Evolutionary conservation across 129 eudicot species (phyloP).

Genomic region (Helianthus tuberosus): DNA sequence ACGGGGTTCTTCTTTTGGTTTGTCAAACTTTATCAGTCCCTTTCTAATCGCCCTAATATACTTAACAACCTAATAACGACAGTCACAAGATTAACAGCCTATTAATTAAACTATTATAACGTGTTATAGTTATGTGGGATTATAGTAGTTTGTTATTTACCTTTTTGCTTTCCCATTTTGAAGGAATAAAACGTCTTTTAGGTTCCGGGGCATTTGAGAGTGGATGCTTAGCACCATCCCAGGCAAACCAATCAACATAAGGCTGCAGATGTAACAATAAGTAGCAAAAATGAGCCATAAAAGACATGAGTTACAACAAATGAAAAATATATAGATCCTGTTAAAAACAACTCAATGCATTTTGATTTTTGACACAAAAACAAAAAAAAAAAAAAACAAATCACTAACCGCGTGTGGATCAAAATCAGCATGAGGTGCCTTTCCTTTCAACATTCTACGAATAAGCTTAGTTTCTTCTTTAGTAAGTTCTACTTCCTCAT

Average conservation of each 20-base stretch:
- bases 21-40: slow-evolving; percentile 76
- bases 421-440: slow-evolving; percentile 92
- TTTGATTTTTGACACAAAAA: neutral
- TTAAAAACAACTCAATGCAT: neutral
- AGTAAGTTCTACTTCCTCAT: slow-evolving; percentile 83
- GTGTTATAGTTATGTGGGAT: neutral
- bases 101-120: neutral
- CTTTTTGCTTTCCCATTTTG: slow-evolving; percentile 89
- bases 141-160: slow-evolving; percentile 33
- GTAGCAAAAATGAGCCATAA: neutral
- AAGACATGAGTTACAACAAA: neutral
- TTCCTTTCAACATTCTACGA: slow-evolving; percentile 71
- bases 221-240: slow-evolving; percentile 90
- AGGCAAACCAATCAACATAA: slow-evolving; percentile 85
- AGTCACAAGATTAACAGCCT: neutral
- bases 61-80: slow-evolving; percentile 59
- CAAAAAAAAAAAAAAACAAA: neutral
- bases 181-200: slow-evolving; percentile 93
- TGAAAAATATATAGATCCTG: neutral
- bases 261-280: slow-evolving; percentile 53
- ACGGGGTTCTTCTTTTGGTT: slow-evolving; percentile 78
- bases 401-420: slow-evolving; percentile 74
- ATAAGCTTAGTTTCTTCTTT: slow-evolving; percentile 74
- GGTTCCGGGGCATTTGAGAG: slow-evolving; percentile 98
- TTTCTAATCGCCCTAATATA: slow-evolving; percentile 81